A percentile compares a stretch with the other conserved stretches of the same genome.
These are phyloP conservation scores for Taxillus chinensis DNA, from an alignment of 164 flowering plant species.

Conservation along the genomic window DNA sequence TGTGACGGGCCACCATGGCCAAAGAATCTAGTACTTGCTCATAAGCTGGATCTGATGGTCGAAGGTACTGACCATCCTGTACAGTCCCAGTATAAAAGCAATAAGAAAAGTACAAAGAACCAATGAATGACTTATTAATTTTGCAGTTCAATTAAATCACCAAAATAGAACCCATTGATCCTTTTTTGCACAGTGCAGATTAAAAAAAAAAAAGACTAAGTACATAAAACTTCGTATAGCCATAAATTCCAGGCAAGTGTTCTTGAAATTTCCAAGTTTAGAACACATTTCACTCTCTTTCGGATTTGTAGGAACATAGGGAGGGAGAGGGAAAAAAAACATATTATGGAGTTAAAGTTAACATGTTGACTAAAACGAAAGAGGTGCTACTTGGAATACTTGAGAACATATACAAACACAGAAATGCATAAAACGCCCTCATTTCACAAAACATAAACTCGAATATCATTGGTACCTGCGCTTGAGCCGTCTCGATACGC, in stretches of 20 bases:
- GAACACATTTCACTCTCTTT: too few species aligned
- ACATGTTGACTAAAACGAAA: too few species aligned
- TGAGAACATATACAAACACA: too few species aligned
- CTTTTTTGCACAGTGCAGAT: neutral
- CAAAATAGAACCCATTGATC: neutral
- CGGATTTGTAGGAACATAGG: too few species aligned
- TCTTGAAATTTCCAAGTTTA: too few species aligned
- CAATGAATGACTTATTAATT: neutral
- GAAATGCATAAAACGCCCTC: too few species aligned
- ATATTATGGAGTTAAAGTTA: too few species aligned
- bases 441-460: too few species aligned
- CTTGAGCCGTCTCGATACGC: conserved; percentile 97
- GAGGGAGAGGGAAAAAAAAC: too few species aligned
- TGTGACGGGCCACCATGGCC: conserved; percentile 96
- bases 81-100: conserved; percentile 7
- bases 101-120: neutral
- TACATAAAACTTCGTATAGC: neutral
- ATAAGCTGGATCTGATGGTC: conserved; percentile 97
- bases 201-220: neutral
- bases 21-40: conserved; percentile 96
- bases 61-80: conserved; percentile 97
- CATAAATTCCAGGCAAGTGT: neutral
- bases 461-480: conserved; percentile 42
- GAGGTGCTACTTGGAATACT: too few species aligned
- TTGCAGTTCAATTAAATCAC: neutral